Evolutionary conservation across 2,329 filamentous ascomycete species (phyloP).

Genomic region (Chalaropsis ovoidea): DNA sequence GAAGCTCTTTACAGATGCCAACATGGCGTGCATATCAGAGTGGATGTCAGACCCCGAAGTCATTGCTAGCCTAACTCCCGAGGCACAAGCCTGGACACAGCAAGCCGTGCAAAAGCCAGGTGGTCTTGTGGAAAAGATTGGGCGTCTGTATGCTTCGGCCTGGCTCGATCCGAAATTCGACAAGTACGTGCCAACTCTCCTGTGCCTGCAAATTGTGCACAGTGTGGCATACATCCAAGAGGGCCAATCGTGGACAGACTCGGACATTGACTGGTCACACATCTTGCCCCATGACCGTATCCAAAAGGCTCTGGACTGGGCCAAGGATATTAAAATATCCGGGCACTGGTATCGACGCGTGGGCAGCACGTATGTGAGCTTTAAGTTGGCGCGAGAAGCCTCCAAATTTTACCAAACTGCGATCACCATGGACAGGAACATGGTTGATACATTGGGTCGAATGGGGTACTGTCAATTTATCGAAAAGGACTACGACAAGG

Average conservation of each 20-base stretch:
- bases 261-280: conserved; percentile 33
- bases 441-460: conserved; percentile 35
- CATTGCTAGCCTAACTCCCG: conserved; percentile 29
- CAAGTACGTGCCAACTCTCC: conserved; percentile 35
- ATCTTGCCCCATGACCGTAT: conserved; percentile 33
- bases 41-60: conserved; percentile 35
- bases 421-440: conserved; percentile 33
- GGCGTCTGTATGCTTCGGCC: conserved; percentile 34
- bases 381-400: conserved; percentile 33
- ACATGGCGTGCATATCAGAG: conserved; percentile 33
- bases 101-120: conserved; percentile 29
- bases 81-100: conserved; percentile 32
- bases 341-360: conserved; percentile 35
- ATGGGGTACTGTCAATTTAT: conserved; percentile 36
- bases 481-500: conserved; percentile 33
- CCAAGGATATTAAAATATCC: conserved; percentile 31
- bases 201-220: conserved; percentile 39
- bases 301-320: conserved; percentile 34
- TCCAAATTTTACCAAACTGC: conserved; percentile 34
- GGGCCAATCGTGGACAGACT: conserved; percentile 34
- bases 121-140: conserved; percentile 34
- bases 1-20: conserved; percentile 35
- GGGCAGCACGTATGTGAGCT: conserved; percentile 35
- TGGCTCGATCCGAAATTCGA: conserved; percentile 34
- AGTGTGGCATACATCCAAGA: conserved; percentile 35